A percentile compares a stretch with the other conserved stretches of the same genome.
Evolutionary conservation across 1,139 yeast species (phyloP).

Genomic region (Wickerhamomyces sp.): DNA sequence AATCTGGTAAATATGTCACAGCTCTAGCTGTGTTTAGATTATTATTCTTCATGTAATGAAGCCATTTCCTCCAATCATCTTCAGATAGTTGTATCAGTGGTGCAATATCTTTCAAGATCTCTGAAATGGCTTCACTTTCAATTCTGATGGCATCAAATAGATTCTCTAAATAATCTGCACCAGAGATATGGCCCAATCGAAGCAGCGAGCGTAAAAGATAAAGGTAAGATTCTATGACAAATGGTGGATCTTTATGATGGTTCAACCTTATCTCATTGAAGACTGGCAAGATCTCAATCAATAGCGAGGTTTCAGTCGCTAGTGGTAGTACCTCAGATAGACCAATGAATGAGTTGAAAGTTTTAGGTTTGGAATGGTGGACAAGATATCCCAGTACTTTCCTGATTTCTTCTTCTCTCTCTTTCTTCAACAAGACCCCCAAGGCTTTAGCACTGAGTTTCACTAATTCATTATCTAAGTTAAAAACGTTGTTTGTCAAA

Average conservation of each 20-base stretch:
- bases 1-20: constrained; percentile 12
- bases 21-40: constrained; percentile 16
- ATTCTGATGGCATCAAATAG: constrained; percentile 19
- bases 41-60: constrained; percentile 17
- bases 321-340: constrained; percentile 16
- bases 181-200: not conserved
- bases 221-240: constrained; percentile 15
- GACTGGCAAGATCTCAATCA: constrained; percentile 3
- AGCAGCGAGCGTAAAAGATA: constrained; percentile 12
- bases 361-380: not conserved
- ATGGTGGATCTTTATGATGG: constrained; percentile 21
- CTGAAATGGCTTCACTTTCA: constrained; percentile 9
- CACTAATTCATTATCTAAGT: constrained; percentile 23
- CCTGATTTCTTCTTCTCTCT: not conserved
- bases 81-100: constrained; percentile 7
- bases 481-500: constrained; percentile 17
- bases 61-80: constrained; percentile 17
- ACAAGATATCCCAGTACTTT: not conserved
- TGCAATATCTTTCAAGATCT: constrained; percentile 7
- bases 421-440: constrained; percentile 1
- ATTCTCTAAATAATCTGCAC: constrained; percentile 7
- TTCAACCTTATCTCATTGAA: constrained; percentile 14
- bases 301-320: not conserved
- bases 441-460: constrained; percentile 21
- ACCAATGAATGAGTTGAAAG: constrained; percentile 16